Evolutionary conservation across 2,329 filamentous ascomycete species (phyloP).

Genomic region (Anthostomella pinea): DNA sequence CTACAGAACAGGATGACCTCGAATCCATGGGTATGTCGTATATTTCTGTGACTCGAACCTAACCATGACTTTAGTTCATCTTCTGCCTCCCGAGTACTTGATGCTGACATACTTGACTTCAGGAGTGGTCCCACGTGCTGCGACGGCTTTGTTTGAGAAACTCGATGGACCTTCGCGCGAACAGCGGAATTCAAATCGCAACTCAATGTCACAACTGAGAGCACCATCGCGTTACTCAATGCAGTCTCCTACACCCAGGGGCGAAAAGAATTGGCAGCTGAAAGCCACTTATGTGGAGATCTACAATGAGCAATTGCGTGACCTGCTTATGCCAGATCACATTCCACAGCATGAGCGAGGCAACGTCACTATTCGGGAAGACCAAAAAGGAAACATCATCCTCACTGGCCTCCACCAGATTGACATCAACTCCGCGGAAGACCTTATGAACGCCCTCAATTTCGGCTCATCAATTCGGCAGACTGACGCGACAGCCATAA

Average conservation of each 20-base stretch:
- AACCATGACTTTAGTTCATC: neutral
- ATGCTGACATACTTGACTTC: slow-evolving; percentile 14
- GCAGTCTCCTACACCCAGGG: slow-evolving; percentile 41
- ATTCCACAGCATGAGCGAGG: slow-evolving; percentile 67
- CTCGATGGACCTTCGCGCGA: slow-evolving; percentile 56
- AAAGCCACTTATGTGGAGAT: slow-evolving; percentile 96
- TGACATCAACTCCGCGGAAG: slow-evolving; percentile 86
- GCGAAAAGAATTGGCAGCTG: slow-evolving; percentile 81
- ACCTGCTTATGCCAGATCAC: slow-evolving; percentile 78
- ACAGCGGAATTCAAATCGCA: slow-evolving; percentile 49
- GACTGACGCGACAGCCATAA: slow-evolving; percentile 95
- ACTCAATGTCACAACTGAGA: slow-evolving; percentile 73
- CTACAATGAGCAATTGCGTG: slow-evolving; percentile 93
- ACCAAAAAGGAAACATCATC: slow-evolving; percentile 90
- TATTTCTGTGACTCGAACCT: neutral
- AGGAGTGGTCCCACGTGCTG: slow-evolving; percentile 96
- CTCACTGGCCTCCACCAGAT: slow-evolving; percentile 87
- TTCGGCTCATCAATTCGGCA: slow-evolving; percentile 93
- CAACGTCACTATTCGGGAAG: slow-evolving; percentile 88
- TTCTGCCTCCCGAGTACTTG: neutral
- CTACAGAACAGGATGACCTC: slow-evolving; percentile 67
- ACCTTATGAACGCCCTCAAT: slow-evolving; percentile 83
- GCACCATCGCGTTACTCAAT: slow-evolving; percentile 77
- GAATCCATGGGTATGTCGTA: slow-evolving; percentile 72
- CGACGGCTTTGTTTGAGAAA: slow-evolving; percentile 81